Conservation (phyloP, 1,284 basidiomycete genomes). For the Ustilago cynodontis region DNA sequence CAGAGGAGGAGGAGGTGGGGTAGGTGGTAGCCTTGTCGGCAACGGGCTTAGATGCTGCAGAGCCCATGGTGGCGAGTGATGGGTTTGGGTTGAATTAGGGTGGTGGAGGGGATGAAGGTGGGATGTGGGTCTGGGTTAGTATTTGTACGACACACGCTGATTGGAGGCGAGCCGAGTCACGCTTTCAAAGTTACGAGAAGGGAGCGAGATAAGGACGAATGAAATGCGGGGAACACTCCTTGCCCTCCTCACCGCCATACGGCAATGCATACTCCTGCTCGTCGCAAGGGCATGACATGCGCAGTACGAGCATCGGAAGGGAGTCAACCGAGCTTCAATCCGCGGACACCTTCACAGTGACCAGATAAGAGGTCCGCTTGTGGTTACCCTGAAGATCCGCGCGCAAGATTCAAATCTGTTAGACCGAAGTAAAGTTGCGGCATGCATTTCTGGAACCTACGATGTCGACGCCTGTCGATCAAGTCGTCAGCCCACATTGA, state of each 20-base stretch:
- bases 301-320: constrained; percentile 9
- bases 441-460: not conserved
- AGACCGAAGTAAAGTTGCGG: not conserved
- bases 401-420: not conserved
- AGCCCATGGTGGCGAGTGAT: constrained; percentile 27
- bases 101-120: not conserved
- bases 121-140: not conserved
- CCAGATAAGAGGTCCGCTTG: not conserved
- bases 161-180: constrained; percentile 15
- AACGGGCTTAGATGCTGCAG: constrained; percentile 40
- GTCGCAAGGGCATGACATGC: too few relatives aligned
- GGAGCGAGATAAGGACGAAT: constrained; percentile 2
- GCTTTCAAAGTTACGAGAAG: not conserved
- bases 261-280: too few relatives aligned
- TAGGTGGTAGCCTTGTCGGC: constrained; percentile 11
- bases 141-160: constrained; percentile 14
- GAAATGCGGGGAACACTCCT: constrained; percentile 13
- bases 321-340: constrained; percentile 13
- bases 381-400: constrained; percentile 8
- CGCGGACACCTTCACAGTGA: constrained; percentile 22
- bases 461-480: too few relatives aligned
- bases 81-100: too few relatives aligned
- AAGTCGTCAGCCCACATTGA: too few relatives aligned
- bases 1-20: constrained; percentile 2
- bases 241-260: too few relatives aligned